Evolutionary conservation across 2,329 filamentous ascomycete species (phyloP), one percentile per base, ranked within the genome.

Genomic region (Ophiosphaerella korrae): DNA sequence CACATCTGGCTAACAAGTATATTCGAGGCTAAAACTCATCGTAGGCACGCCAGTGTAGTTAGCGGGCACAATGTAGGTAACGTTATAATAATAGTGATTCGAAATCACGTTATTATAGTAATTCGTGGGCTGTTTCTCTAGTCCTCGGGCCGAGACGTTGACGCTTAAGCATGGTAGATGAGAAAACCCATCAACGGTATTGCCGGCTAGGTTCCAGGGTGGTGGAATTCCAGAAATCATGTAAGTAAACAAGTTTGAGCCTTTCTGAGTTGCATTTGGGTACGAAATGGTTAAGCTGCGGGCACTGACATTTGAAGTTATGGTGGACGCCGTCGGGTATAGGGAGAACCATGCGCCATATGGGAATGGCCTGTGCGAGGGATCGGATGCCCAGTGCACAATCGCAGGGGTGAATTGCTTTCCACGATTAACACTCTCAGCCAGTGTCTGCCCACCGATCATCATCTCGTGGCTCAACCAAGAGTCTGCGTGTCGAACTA

Each of bases 361-460:
- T 1, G 57, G 57, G 31, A 52, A 58, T 11, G 55, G 57, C 23
- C 58, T 72, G 41, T 77, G 75, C 0, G 45, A 41, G 11, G 71
- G 66, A 43, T 79, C 76, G 1, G 71, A 66, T 8, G 76, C 76
- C 77, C 77, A 80, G 55, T 79, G 77, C 1, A 77, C 76, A 31
- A 78, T 77, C 3, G 76, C 75, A 2, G 77, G 78, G 0, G 78
- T 75, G 48, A 64, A 65, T 33, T 65, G 62, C 37, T 65, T 57
- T 3, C 62, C 62, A 12, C 62, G 43, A 1, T 67, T 62, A 24
- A 44, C 45, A 2, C 41, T 38, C 14, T 57, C 54, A 7, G 45
- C 42, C 12, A 57, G 18, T 24, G 45, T 47, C 12, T 57, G 48
- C 0, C 44, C 54, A 16, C 77, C 77, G 14, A 78, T 74, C 76